Conservation (phyloP, 768 basidiomycete species). For the Lentinula sp. region DNA sequence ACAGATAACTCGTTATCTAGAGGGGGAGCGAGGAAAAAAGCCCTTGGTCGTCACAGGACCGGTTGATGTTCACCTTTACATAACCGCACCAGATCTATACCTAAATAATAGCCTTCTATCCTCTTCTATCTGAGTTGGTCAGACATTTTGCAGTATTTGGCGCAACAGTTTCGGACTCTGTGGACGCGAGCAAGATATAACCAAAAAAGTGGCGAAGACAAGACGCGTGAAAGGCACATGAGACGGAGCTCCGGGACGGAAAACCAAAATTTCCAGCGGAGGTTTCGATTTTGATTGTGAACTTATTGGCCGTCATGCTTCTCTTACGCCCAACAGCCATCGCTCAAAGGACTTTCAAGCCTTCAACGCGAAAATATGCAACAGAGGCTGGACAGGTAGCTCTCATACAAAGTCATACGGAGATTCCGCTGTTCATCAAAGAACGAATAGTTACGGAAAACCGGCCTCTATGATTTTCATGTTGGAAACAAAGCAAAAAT, state of each 20-base stretch:
- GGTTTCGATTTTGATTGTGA: not conserved
- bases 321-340: not conserved
- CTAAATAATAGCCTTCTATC: no score
- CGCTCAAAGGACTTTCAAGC: not conserved
- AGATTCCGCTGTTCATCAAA: not conserved
- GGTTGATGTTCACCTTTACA: no score
- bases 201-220: no score
- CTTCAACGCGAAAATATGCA: not conserved
- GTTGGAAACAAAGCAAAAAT: conserved; percentile 80
- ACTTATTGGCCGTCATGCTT: conserved; percentile 12
- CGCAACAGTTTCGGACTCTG: no score
- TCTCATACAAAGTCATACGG: not conserved
- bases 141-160: no score
- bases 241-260: not conserved
- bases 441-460: conserved; percentile 41
- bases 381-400: conserved; percentile 1
- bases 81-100: no score
- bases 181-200: no score
- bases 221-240: not conserved
- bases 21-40: no score
- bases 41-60: no score
- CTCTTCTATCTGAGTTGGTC: no score
- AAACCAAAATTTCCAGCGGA: no score
- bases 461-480: conserved; percentile 88
- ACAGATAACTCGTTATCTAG: no score